phyloP scores from a whole-genome alignment of 2,329 filamentous ascomycete genomes.

The Aspergillus nomiae region DNA sequence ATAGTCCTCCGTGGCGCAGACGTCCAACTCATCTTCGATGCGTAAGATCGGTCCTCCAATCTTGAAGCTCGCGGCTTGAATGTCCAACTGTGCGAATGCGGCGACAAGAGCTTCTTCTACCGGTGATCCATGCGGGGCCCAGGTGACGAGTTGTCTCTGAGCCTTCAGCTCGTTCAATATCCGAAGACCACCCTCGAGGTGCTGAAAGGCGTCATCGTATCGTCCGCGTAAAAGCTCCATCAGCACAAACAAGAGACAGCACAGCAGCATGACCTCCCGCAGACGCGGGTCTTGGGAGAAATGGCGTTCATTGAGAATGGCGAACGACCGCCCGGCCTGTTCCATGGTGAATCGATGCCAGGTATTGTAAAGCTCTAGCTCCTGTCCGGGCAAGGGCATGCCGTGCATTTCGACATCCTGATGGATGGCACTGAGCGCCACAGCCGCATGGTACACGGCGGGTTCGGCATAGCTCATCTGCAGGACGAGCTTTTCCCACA shows the following conservation, averaged over 20 bases:
- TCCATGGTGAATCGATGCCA: conserved; percentile 11
- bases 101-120: conserved; percentile 4
- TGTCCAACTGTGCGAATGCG: conserved; percentile 7
- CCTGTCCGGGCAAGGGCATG: conserved; percentile 1
- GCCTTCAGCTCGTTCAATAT: conserved; percentile 1
- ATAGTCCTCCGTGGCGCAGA: neutral
- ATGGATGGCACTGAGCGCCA: conserved; percentile 9
- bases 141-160: neutral
- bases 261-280: conserved; percentile 1
- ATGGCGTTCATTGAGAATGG: neutral
- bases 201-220: conserved; percentile 9
- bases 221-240: neutral
- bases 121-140: neutral
- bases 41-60: neutral
- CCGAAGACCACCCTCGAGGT: conserved; percentile 2
- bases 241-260: conserved; percentile 6
- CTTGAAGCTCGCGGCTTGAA: conserved; percentile 1
- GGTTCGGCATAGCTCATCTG: conserved; percentile 6
- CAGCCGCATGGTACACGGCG: conserved; percentile 7
- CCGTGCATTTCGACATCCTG: conserved; percentile 1
- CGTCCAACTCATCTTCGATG: neutral
- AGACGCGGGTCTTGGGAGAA: conserved; percentile 2
- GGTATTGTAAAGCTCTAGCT: neutral
- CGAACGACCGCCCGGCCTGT: conserved; percentile 4
- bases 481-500: conserved; percentile 4